These are phyloP conservation scores for Stemphylium beticola DNA, from an alignment of 2,329 filamentous ascomycete species.

Conservation along the genomic window DNA sequence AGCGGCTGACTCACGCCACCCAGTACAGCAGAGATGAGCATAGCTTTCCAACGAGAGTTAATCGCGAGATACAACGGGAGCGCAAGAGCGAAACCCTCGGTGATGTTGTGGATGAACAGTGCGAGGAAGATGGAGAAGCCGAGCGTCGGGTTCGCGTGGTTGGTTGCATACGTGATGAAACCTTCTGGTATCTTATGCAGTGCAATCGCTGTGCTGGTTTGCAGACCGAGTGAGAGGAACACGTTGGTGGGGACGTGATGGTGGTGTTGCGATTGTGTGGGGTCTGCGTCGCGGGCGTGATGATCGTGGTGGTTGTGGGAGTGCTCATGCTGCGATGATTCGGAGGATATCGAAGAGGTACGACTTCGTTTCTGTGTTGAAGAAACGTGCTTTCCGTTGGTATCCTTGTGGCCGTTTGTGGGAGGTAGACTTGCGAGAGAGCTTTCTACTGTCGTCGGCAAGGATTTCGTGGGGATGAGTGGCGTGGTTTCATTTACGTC, in stretches of 20 bases:
- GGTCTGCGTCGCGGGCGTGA: slow-evolving; percentile 9
- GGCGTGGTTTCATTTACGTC: slow-evolving; percentile 35
- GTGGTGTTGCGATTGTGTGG: slow-evolving; percentile 69
- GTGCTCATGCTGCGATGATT: slow-evolving; percentile 1
- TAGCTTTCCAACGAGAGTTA: slow-evolving; percentile 77
- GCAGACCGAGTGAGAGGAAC: slow-evolving; percentile 92
- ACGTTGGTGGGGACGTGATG: slow-evolving; percentile 95
- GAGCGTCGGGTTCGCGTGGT: slow-evolving; percentile 88
- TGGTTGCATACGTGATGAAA: slow-evolving; percentile 92
- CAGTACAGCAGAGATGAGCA: slow-evolving; percentile 81
- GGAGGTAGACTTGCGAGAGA: slow-evolving; percentile 24
- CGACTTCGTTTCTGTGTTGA: slow-evolving; percentile 21
- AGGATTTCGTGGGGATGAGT: slow-evolving; percentile 31
- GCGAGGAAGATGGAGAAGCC: slow-evolving; percentile 94
- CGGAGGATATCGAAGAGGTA: slow-evolving; percentile 18
- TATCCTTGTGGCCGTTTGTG: slow-evolving; percentile 12
- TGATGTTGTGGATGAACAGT: slow-evolving; percentile 97
- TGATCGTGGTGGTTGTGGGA: slow-evolving; percentile 9
- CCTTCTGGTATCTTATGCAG: slow-evolving; percentile 92
- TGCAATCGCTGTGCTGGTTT: slow-evolving; percentile 93
- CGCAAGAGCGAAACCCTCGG: slow-evolving; percentile 93
- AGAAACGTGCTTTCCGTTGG: slow-evolving; percentile 5
- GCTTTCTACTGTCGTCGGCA: slow-evolving; percentile 32
- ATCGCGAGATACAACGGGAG: slow-evolving; percentile 92
- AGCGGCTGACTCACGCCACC: slow-evolving; percentile 88